Conservation (phyloP, 352 stramenopile genomes). For the Globisporangium abappressorium region DNA sequence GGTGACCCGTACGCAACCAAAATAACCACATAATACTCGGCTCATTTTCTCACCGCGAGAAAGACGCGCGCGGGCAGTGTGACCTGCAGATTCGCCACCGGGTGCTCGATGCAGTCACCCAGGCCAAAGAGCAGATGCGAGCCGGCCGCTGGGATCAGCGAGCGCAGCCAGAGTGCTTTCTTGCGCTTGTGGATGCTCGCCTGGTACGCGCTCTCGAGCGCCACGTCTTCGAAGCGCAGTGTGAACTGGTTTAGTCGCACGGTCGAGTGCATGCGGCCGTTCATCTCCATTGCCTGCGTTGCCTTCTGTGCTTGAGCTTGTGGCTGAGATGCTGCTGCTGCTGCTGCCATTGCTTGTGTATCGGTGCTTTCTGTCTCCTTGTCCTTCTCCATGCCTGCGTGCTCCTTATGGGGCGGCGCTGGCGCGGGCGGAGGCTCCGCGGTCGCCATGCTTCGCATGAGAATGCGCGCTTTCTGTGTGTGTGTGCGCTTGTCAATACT, state of each 20-base stretch:
- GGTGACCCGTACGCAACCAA: background rate
- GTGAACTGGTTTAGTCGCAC: slow-evolving; percentile 81
- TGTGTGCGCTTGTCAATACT: background rate
- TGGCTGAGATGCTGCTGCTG: too few relatives aligned
- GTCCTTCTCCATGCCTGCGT: background rate
- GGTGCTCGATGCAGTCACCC: slow-evolving; percentile 68
- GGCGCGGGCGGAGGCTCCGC: background rate
- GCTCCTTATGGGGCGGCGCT: background rate
- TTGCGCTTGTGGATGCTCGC: slow-evolving; percentile 66
- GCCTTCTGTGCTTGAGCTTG: background rate
- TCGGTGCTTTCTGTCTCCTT: background rate
- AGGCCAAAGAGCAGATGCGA: slow-evolving; percentile 77
- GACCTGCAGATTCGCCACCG: slow-evolving; percentile 62
- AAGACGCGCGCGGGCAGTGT: slow-evolving; percentile 69
- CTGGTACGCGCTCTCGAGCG: slow-evolving; percentile 62
- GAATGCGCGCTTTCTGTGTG: background rate
- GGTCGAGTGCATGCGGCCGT: slow-evolving; percentile 56
- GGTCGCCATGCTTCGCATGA: background rate
- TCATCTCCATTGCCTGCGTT: slow-evolving; percentile 8
- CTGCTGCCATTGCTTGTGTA: slow-evolving; percentile 4
- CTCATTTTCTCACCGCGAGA: slow-evolving; percentile 32
- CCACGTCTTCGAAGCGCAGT: slow-evolving; percentile 71
- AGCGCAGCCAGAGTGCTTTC: slow-evolving; percentile 81
- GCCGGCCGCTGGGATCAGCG: slow-evolving; percentile 62
- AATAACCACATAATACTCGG: background rate